phyloP scores from a whole-genome alignment of 2,329 filamentous ascomycete species.

The Sclerotinia nivalis region DNA sequence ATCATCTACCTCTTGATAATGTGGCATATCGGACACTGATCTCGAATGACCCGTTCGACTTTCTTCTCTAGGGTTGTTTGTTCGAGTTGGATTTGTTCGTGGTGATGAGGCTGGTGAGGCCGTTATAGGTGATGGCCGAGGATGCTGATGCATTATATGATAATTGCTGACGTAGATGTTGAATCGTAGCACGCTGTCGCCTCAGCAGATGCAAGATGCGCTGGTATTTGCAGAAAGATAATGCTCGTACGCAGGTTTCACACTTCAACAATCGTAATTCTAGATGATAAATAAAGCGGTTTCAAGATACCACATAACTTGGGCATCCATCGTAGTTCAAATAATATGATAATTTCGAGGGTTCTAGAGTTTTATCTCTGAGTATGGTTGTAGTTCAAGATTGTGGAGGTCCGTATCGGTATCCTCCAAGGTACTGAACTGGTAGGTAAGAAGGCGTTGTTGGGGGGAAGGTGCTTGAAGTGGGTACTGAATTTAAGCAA shows the following conservation, averaged over 20 bases:
- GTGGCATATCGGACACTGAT: constrained; percentile 52
- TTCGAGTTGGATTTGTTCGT: constrained; percentile 69
- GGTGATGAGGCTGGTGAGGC: constrained; percentile 72
- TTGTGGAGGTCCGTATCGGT: constrained; percentile 6
- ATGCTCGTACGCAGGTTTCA: constrained; percentile 29
- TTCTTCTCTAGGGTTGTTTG: constrained; percentile 73
- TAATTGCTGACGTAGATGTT: constrained; percentile 27
- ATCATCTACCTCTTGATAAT: constrained; percentile 50
- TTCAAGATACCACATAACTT: constrained; percentile 40
- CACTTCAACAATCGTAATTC: constrained; percentile 34
- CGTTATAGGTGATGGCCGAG: constrained; percentile 70
- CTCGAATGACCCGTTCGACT: constrained; percentile 47
- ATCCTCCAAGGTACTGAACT: neutral
- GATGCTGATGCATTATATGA: constrained; percentile 82
- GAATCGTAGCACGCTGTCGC: constrained; percentile 32
- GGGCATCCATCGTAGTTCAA: constrained; percentile 40
- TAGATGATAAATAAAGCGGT: constrained; percentile 37
- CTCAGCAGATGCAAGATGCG: constrained; percentile 26
- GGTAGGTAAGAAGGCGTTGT: neutral
- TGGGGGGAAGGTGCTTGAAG: neutral
- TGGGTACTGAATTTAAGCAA: constrained; percentile 20
- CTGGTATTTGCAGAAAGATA: constrained; percentile 30
- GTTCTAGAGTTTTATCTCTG: constrained; percentile 1
- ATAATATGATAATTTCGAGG: constrained; percentile 20
- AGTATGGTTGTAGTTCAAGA: neutral